Evolutionary conservation across 2,329 filamentous ascomycete genomes (phyloP).

Genomic region (Neopestalotiopsis rosae): DNA sequence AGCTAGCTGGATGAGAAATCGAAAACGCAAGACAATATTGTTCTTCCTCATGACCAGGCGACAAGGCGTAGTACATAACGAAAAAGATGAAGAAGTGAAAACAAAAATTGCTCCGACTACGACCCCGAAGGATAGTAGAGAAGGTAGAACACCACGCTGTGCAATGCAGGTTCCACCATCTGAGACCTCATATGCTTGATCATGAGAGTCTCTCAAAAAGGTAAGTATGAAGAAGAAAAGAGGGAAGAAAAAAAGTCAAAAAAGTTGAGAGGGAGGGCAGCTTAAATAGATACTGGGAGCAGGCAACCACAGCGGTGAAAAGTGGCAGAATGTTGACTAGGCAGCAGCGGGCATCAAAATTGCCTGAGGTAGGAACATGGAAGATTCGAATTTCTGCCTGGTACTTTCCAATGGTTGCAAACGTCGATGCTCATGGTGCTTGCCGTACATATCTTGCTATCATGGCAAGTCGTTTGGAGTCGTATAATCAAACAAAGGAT

Average conservation of each 20-base stretch:
- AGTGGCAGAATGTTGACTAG: not conserved
- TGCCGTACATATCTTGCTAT: no score
- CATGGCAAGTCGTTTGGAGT: not conserved
- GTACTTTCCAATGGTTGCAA: no score
- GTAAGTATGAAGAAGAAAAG: constrained; percentile 42
- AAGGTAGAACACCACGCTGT: constrained; percentile 50
- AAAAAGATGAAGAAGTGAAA: constrained; percentile 28
- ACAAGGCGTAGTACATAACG: constrained; percentile 15
- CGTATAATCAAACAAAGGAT: not conserved
- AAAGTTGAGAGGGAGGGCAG: constrained; percentile 16
- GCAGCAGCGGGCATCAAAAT: not conserved
- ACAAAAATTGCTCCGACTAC: constrained; percentile 54
- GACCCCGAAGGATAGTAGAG: constrained; percentile 55
- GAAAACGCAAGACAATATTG: no score
- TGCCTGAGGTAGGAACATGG: not conserved
- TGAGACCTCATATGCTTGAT: constrained; percentile 47
- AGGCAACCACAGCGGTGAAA: constrained; percentile 16
- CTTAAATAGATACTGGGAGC: constrained; percentile 18
- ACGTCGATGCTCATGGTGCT: no score
- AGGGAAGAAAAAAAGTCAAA: constrained; percentile 21
- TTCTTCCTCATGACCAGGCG: constrained; percentile 21
- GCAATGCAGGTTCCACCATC: constrained; percentile 53
- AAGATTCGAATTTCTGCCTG: not conserved
- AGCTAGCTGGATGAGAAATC: not conserved
- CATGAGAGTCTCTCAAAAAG: constrained; percentile 34